Base-by-base conservation (phyloP, 2,329 filamentous ascomycete species). In the Nannizzia gypsea region DNA sequence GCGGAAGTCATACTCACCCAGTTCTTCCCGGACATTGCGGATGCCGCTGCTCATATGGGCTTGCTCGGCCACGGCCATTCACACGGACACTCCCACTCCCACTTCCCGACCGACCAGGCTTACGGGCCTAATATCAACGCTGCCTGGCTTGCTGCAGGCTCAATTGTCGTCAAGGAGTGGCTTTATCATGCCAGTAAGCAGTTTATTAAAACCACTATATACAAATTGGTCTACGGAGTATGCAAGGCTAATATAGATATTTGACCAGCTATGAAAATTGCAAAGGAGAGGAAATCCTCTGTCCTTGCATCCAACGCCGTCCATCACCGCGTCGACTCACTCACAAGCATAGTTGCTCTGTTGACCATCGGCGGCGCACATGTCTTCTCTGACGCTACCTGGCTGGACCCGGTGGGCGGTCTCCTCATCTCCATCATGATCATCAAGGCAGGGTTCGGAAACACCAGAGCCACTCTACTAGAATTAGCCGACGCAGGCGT, bases 281-380 rank as follows among this genome's bases (percentile, higher is more conserved):
- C 93, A 52, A 85, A 85, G 67, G 89, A 96, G 74, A 89, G 92
- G 72, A 95, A 96, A 71, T 97, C 92, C 11, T 95, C 91, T 5
- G 90, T 99, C 62, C 83, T 99, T 24, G 91, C 92, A 42, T 96
- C 91, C 61, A 99, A 99, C 70, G 92, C 93, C 61, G 82, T 97
- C 65, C 93, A 99, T 75, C 93, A 97, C 77, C 89, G 93, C 62
- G 86, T 99, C 70, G 93, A 99, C 74, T 96, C 90, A 61, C 81
- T 96, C 60, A 99, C 93, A 1, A 92, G 92, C 65, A 88, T 97
- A 67, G 93, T 97, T 60, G 95, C 93, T 1, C 81, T 97, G 31
- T 80, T 88, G 60, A 92, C 89, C 24, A 96, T 99, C 67, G 83
- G 90, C 17, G 91, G 90, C 50, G 90, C 91, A 55, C 95, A 97